A percentile compares a stretch with the other conserved stretches of the same genome.
These are phyloP conservation scores for Spergularia marina DNA, from an alignment of 148 eudicot species.

Conservation along the genomic window DNA sequence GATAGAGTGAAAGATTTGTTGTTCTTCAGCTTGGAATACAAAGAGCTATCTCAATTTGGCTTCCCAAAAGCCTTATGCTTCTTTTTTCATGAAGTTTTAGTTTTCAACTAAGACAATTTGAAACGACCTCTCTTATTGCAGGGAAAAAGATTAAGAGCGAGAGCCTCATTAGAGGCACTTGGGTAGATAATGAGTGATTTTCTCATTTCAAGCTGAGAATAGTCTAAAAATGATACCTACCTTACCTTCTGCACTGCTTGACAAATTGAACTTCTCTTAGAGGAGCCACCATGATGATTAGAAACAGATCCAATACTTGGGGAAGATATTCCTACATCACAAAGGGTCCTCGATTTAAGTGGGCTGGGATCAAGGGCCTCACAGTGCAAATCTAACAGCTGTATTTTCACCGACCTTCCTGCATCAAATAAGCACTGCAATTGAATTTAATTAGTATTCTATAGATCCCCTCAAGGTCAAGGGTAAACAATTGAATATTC, in stretches of 20 bases:
- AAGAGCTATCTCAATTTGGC: too few relatives aligned
- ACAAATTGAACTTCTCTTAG: conserved; percentile 34
- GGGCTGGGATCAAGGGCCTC: conserved; percentile 70
- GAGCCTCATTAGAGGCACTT: too few relatives aligned
- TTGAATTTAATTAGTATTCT: conserved; percentile 23
- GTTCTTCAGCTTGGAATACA: too few relatives aligned
- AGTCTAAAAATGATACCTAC: conserved; percentile 39
- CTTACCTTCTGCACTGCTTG: conserved; percentile 57
- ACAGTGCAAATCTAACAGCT: conserved; percentile 65
- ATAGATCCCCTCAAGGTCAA: background rate
- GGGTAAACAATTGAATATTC: background rate
- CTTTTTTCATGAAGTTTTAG: too few relatives aligned
- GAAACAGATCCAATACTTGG: conserved; percentile 22
- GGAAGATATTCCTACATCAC: conserved; percentile 28
- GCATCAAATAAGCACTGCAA: conserved; percentile 84
- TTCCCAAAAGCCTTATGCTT: too few relatives aligned
- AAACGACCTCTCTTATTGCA: too few relatives aligned
- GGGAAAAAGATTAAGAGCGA: too few relatives aligned
- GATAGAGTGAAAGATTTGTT: background rate
- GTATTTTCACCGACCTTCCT: conserved; percentile 52
- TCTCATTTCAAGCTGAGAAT: background rate
- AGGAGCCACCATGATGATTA: conserved; percentile 27
- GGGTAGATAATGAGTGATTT: too few relatives aligned
- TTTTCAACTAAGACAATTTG: too few relatives aligned
- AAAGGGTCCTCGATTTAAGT: conserved; percentile 29